These are phyloP conservation scores for Forsythia viridissima DNA, from an alignment of 257 asterid species.

Conservation along the genomic window DNA sequence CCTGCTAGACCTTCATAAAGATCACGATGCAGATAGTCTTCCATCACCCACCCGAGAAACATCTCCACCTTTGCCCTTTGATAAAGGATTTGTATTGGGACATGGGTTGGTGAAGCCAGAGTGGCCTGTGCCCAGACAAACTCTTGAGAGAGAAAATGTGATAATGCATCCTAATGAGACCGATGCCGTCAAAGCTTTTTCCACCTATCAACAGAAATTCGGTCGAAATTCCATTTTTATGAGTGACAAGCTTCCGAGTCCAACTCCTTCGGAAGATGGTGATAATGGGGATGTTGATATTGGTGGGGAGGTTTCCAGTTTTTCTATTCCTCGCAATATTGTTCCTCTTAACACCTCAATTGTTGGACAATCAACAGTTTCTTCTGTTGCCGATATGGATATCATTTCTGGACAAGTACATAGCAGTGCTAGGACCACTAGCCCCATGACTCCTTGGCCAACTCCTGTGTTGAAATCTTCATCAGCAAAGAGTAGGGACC, in stretches of 20 bases:
- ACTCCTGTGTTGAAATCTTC: conserved; percentile 49
- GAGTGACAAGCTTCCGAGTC: conserved; percentile 84
- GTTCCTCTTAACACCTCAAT: conserved; percentile 30
- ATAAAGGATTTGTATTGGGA: conserved; percentile 41
- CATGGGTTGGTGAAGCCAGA: conserved; percentile 66
- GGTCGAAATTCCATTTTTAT: conserved; percentile 56
- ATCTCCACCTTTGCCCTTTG: conserved; percentile 52
- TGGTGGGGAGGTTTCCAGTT: conserved; percentile 74
- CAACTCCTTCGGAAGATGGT: conserved; percentile 93
- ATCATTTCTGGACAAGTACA: conserved; percentile 39
- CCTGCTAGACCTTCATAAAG: conserved; percentile 90
- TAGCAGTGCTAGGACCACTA: conserved; percentile 33
- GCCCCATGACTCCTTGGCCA: conserved; percentile 38
- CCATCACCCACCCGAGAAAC: conserved; percentile 91
- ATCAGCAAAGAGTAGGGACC: conserved; percentile 77
- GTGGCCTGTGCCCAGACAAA: conserved; percentile 65
- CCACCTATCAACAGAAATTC: conserved; percentile 95
- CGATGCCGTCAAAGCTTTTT: conserved; percentile 89
- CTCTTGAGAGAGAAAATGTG: conserved; percentile 41
- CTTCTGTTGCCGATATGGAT: conserved; percentile 44
- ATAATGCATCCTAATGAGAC: conserved; percentile 81
- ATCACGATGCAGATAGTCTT: conserved; percentile 91
- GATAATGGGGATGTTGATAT: conserved; percentile 63
- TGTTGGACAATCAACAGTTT: conserved; percentile 34
- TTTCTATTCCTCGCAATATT: conserved; percentile 31